phyloP scores from a whole-genome alignment of 179 eudicot genomes.

The Silene coronaria region DNA sequence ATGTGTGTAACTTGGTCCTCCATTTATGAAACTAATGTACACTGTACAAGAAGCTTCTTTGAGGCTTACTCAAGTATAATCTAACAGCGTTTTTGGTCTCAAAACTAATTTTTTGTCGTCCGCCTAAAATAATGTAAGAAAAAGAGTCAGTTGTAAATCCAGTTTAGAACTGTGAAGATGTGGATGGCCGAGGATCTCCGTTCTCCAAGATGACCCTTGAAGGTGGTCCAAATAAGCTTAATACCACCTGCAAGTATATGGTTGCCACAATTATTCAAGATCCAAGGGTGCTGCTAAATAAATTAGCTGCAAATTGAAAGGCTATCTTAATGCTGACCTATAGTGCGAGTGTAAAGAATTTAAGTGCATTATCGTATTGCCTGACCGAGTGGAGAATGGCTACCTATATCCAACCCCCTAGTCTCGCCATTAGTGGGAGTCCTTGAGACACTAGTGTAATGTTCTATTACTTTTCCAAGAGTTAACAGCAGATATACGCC shows the following conservation, averaged over 20 bases:
- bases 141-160: constrained; percentile 13
- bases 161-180: constrained; percentile 42
- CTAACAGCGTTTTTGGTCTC: constrained; percentile 23
- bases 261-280: constrained; percentile 2
- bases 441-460: neutral
- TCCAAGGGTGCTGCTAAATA: neutral
- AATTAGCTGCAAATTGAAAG: neutral
- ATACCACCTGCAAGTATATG: constrained; percentile 51
- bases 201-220: constrained; percentile 53
- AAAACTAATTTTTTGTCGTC: constrained; percentile 19
- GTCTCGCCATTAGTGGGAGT: neutral
- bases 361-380: no score
- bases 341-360: no score
- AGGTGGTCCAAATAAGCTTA: constrained; percentile 88
- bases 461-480: neutral
- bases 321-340: no score
- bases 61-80: constrained; percentile 19
- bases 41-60: constrained; percentile 23
- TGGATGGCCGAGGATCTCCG: constrained; percentile 57
- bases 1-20: constrained; percentile 8
- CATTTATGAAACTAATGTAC: constrained; percentile 16
- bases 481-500: neutral
- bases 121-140: constrained; percentile 3
- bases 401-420: neutral
- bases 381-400: neutral